A percentile compares a stretch with the other conserved stretches of the same genome.
Conservation (phyloP, 73 alveolate genomes). For the Tetrahymena elliotti region DNA sequence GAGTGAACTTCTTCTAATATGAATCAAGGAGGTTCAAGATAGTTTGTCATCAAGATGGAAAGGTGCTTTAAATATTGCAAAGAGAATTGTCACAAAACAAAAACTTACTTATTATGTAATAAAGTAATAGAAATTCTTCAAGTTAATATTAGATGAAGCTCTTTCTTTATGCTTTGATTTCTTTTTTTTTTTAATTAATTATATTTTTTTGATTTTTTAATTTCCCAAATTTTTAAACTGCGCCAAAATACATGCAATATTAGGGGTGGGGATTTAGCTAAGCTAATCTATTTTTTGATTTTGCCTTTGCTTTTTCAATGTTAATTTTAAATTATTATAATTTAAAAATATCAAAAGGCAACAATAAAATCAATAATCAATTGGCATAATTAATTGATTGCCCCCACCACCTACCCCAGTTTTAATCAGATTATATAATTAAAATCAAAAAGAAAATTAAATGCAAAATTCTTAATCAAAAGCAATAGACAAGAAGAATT, state of each 20-base stretch:
- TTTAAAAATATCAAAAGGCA: not conserved
- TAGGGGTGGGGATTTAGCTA: not conserved
- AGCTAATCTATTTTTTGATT: not conserved
- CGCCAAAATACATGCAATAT: not conserved
- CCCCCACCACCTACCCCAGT: slow-evolving; percentile 5
- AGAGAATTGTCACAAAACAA: not conserved
- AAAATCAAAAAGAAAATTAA: not conserved
- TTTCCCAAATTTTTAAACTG: not conserved
- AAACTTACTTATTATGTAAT: not conserved
- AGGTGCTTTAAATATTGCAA: not conserved
- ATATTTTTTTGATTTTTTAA: not conserved
- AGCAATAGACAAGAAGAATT: not conserved
- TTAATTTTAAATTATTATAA: not conserved
- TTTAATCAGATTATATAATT: not conserved
- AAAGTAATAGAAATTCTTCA: not conserved
- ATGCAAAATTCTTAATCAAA: not conserved
- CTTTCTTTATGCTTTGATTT: not conserved
- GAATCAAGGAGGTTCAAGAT: not conserved
- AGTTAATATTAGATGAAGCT: not conserved
- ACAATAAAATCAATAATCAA: not conserved
- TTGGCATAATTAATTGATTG: not conserved
- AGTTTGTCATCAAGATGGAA: not conserved
- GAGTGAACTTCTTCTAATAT: not conserved
- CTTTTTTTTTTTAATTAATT: not conserved
- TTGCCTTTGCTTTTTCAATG: not conserved